Evolutionary conservation across 2,329 filamentous ascomycete species (phyloP).

Genomic region (Chaetomium globosum): DNA sequence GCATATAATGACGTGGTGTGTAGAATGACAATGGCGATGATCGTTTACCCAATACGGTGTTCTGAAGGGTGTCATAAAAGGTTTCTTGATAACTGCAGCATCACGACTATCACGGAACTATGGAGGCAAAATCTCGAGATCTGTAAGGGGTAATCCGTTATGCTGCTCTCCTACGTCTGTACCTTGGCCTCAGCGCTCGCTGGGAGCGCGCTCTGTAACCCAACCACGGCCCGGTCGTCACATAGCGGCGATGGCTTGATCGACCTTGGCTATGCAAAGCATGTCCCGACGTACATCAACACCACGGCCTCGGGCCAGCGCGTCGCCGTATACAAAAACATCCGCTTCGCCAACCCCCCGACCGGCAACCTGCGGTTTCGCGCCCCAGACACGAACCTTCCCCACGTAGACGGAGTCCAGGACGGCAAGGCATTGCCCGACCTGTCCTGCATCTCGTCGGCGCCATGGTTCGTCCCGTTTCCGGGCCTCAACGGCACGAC

Average conservation of each 20-base stretch:
- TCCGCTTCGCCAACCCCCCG: constrained; percentile 36
- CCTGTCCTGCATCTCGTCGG: constrained; percentile 18
- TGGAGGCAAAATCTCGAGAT: background rate
- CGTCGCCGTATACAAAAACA: constrained; percentile 37
- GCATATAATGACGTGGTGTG: background rate
- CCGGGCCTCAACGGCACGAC: constrained; percentile 31
- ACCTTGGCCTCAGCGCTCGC: background rate
- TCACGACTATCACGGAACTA: background rate
- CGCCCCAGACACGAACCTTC: constrained; percentile 27
- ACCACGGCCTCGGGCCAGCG: constrained; percentile 31
- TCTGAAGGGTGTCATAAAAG: background rate
- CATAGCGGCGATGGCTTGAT: constrained; percentile 2
- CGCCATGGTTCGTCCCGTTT: background rate
- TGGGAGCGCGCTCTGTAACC: background rate
- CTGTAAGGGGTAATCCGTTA: background rate
- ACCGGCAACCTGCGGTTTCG: constrained; percentile 37
- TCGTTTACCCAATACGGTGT: background rate
- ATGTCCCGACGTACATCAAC: constrained; percentile 32
- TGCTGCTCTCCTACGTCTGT: background rate
- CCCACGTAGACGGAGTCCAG: constrained; percentile 27
- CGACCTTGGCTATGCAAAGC: constrained; percentile 19
- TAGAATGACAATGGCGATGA: background rate
- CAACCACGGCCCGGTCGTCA: background rate
- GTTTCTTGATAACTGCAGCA: background rate
- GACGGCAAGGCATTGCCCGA: background rate